Evolutionary conservation across 2,329 filamentous ascomycete species (phyloP).

Genomic region (Hypoxylon sp.): DNA sequence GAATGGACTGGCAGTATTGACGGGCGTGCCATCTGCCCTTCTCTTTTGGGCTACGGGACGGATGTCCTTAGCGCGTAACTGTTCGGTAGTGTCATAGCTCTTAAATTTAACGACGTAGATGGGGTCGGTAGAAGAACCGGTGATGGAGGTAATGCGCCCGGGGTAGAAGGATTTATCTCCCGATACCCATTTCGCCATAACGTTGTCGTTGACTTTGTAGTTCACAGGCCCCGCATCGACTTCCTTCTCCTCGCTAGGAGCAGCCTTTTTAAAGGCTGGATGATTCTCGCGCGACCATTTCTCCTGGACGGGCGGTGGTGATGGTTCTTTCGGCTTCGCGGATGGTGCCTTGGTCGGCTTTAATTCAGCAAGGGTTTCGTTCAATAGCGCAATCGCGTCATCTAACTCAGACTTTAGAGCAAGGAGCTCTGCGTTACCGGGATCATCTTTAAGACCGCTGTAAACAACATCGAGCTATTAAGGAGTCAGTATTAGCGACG

Average conservation of each 20-base stretch:
- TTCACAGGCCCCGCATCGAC: conserved; percentile 59
- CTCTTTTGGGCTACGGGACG: conserved; percentile 82
- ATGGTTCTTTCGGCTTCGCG: conserved; percentile 51
- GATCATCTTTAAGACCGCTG: conserved; percentile 79
- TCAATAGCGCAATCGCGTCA: conserved; percentile 79
- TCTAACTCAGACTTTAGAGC: conserved; percentile 82
- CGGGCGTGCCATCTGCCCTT: conserved; percentile 81
- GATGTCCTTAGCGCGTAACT: conserved; percentile 82
- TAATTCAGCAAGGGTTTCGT: conserved; percentile 83
- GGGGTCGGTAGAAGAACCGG: conserved; percentile 87
- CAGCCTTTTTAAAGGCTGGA: conserved; percentile 74
- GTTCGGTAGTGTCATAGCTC: conserved; percentile 86
- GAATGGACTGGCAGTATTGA: conserved; percentile 51
- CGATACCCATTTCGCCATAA: conserved; percentile 89
- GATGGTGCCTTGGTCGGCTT: conserved; percentile 66
- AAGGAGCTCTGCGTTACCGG: conserved; percentile 80
- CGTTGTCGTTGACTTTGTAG: conserved; percentile 88
- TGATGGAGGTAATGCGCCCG: conserved; percentile 91
- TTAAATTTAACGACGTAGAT: conserved; percentile 97
- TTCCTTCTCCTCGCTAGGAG: conserved; percentile 60
- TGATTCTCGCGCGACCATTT: conserved; percentile 86
- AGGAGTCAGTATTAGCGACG: conserved; percentile 8
- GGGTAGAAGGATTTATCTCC: conserved; percentile 92
- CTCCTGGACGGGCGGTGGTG: conserved; percentile 65
- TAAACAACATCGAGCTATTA: conserved; percentile 78